Base-by-base conservation (phyloP, 2,329 filamentous ascomycete species). In the Fusarium clavum region DNA sequence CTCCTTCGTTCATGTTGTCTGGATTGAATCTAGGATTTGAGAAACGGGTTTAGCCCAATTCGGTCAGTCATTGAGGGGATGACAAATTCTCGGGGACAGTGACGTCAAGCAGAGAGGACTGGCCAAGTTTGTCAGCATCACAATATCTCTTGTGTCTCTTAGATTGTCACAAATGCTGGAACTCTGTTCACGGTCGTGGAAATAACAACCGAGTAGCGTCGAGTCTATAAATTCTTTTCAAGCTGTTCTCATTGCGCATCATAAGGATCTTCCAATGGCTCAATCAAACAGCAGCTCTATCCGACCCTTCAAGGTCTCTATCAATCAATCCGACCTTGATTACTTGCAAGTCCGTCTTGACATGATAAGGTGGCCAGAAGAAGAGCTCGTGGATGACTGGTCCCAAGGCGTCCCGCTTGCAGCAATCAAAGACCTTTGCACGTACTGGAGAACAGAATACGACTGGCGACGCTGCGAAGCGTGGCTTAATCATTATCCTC, bases 391-490 rank as follows among this genome's bases (percentile, higher is more conserved):
- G 4, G 6, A 20, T 2, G 58, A 63, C 24, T 65, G 62, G 62
- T 63, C 62, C 1, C 62, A 65, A 18, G 62, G 62, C 11, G 58
- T 48, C 1, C 58, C 62, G 0, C 46, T 65, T 6, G 5, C 20
- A 8, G 4, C 22, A 8, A 27, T 65, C 8, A 45, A 38, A 25
- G 32, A 43, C 0, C 62, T 65, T 12, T 65, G 52, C 27, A 16
- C 25, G 4, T 63, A 65, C 16, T 65, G 62, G 62, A 32, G 57
- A 22, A 44, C 25, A 7, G 16, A 57, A 27, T 65, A 65, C 32
- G 8, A 65, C 6, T 63, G 62, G 62, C 58, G 41, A 30, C 32
- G 32, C 29, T 57, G 62, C 12, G 58, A 65, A 20, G 16, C 22
- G 3, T 43, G 62, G 6, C 46, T 65, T 5, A 53, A 65, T 41